Base-by-base conservation (phyloP, 257 asterid genomes). In the Salvia rosmarinus region DNA sequence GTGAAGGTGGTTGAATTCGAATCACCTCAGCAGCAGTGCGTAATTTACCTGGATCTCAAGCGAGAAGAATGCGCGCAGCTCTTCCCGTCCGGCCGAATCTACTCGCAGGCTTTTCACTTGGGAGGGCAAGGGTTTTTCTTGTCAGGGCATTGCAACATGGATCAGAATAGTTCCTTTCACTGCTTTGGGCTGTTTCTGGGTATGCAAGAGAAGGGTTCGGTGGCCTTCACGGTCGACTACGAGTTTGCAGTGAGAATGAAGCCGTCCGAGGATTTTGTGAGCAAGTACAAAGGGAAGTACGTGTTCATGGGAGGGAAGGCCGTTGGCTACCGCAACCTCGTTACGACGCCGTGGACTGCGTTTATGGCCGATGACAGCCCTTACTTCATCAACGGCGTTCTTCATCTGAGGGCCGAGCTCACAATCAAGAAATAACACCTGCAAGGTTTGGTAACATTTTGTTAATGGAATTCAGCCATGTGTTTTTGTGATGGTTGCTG, bases 111-210 rank as follows among this genome's bases (percentile, higher is more conserved):
- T 4, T 92, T 92, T 70, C 95, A 87, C 78, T 67, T 93, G 71
- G 96, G 96, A 0, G 96, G 96, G 55, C 97, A 87, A 59, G 95
- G 94, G 0, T 90, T 93, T 71, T 90, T 89, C 84, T 64, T 93
- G 75, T 87, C 95, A 2, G 97, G 96, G 11, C 96, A 85, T 32
- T 93, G 98, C 86, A 87, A 87, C 66, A 74, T 84, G 96, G 98
- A 90, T 47, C 97, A 87, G 76, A 87, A 76, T 39, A 76, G 82
- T 71, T 19, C 78, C 23, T 79, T 71, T 74, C 90, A 85, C 59
- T 89, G 96, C 64, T 93, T 93, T 17, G 97, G 97, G 62, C 82
- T 93, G 58, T 93, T 93, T 71, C 64, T 93, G 71, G 95, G 96
- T 0, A 90, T 87, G 97, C 93, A 85, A 58, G 95, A 88, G 78